phyloP scores from a whole-genome alignment of 768 basidiomycete species.

The Lentinula aciculospora region DNA sequence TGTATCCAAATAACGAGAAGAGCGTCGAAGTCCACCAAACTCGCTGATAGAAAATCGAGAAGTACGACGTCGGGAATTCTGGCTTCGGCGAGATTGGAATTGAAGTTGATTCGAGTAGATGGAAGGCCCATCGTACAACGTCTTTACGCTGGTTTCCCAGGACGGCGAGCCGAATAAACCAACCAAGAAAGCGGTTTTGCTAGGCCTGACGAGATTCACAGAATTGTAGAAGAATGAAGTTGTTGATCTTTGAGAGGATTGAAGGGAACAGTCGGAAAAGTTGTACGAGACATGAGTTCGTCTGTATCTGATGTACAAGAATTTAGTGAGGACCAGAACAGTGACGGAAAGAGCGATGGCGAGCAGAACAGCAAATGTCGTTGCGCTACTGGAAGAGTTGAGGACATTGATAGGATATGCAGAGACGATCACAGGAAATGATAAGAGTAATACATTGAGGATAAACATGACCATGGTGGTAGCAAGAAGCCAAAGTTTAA shows the following conservation, averaged over 20 bases:
- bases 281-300: conserved; percentile 10
- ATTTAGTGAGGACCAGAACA: conserved; percentile 22
- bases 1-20: not conserved
- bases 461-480: not conserved
- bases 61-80: not conserved
- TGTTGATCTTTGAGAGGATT: conserved; percentile 15
- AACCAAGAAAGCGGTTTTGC: conserved; percentile 32
- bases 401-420: not conserved
- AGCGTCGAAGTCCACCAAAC: conserved; percentile 3
- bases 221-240: conserved; percentile 12
- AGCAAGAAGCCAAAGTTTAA: not conserved
- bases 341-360: conserved; percentile 17
- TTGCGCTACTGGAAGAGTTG: conserved; percentile 9
- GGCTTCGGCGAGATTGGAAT: conserved; percentile 2
- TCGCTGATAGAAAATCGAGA: conserved; percentile 4
- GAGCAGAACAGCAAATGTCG: conserved; percentile 22
- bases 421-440: not conserved
- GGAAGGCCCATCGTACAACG: not conserved
- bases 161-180: conserved; percentile 41
- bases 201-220: not conserved
- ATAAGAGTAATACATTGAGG: not conserved
- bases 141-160: conserved; percentile 33
- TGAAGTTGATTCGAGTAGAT: not conserved
- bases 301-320: conserved; percentile 22
- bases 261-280: conserved; percentile 10